Percentiles rank a stretch among this genome's conserved stretches.
Evolutionary conservation across 768 basidiomycete genomes (phyloP).

Genomic region (Arthromyces matolae): DNA sequence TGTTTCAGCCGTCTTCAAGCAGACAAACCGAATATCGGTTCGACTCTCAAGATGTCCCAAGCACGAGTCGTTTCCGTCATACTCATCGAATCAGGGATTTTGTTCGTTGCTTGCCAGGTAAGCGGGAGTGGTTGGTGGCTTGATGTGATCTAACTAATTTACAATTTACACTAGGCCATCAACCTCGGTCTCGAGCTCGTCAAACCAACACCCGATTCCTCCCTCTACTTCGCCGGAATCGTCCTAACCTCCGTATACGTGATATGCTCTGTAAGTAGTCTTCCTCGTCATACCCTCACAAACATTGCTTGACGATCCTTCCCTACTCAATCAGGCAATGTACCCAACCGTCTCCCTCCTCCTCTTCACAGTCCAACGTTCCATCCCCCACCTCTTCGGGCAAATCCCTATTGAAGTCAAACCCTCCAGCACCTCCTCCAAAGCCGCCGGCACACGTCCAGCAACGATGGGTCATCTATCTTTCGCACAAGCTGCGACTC

Average conservation of each 20-base stretch:
- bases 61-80: slow-evolving; percentile 1
- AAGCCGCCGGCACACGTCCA: slow-evolving; percentile 5
- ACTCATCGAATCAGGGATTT: slow-evolving; percentile 9
- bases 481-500: slow-evolving; percentile 6
- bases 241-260: slow-evolving; percentile 13
- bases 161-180: slow-evolving; percentile 4
- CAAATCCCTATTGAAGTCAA: slow-evolving; percentile 2
- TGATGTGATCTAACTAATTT: too few relatives aligned
- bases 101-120: slow-evolving; percentile 10
- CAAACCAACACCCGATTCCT: slow-evolving; percentile 3
- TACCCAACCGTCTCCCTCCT: slow-evolving; percentile 8
- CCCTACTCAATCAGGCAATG: slow-evolving; percentile 1
- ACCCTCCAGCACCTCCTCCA: not conserved
- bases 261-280: slow-evolving; percentile 7
- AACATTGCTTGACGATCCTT: not conserved
- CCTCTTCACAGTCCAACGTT: slow-evolving; percentile 9
- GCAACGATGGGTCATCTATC: slow-evolving; percentile 10
- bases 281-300: not conserved
- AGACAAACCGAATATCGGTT: not conserved
- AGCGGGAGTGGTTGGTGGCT: not conserved
- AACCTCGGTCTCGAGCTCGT: slow-evolving; percentile 13
- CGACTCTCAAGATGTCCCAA: slow-evolving; percentile 2
- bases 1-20: not conserved
- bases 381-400: slow-evolving; percentile 10
- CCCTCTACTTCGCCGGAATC: slow-evolving; percentile 10